phyloP scores from a whole-genome alignment of 2,329 filamentous ascomycete genomes.

The Trichoderma breve region DNA sequence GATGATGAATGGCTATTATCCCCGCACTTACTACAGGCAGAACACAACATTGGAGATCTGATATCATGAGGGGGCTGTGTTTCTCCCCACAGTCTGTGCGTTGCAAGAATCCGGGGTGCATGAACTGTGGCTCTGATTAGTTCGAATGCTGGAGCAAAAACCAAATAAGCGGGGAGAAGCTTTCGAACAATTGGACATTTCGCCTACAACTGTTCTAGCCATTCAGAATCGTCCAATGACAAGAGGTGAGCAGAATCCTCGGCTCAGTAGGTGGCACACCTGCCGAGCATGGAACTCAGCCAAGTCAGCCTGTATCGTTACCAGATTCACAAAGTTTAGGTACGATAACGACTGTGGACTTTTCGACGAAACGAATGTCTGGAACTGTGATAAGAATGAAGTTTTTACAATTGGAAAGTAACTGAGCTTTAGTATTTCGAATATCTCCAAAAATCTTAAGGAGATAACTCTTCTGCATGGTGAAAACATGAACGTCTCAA shows the following conservation, averaged over 20 bases:
- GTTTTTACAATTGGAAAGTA: neutral
- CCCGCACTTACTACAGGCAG: slow-evolving; percentile 10
- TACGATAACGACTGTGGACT: neutral
- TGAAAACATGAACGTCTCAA: neutral
- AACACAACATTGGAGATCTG: neutral
- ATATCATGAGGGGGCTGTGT: slow-evolving; percentile 5
- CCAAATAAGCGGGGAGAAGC: neutral
- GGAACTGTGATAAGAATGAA: neutral
- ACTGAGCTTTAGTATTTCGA: neutral
- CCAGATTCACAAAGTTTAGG: neutral
- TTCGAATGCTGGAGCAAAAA: neutral
- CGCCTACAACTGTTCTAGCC: neutral
- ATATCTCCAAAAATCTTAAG: neutral
- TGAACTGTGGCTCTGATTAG: slow-evolving; percentile 9
- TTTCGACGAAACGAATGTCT: neutral
- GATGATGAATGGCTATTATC: neutral
- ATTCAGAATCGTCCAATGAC: neutral
- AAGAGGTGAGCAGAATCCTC: neutral
- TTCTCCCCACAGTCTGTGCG: neutral
- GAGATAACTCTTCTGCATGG: neutral
- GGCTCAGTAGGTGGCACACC: neutral
- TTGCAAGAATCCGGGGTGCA: slow-evolving; percentile 11
- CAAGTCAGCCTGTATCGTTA: neutral
- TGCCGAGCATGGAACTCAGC: neutral
- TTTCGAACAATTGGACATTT: neutral